These are phyloP conservation scores for Delonix regia DNA, from an alignment of 306 rosid genomes.

Conservation along the genomic window DNA sequence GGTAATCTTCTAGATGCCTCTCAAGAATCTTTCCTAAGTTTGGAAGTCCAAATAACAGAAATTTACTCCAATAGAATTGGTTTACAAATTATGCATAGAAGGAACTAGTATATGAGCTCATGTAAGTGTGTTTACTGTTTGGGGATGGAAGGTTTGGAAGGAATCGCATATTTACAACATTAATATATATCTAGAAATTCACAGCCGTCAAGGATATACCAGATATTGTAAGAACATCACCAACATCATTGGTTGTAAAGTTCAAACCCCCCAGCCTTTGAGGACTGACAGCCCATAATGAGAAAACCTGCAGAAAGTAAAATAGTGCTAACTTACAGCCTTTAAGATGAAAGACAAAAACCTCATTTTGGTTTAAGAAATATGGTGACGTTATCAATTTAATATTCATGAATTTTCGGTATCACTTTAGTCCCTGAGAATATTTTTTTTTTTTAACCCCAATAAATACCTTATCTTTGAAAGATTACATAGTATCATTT, in stretches of 20 bases:
- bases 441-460: not conserved
- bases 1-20: not conserved
- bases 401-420: not conserved
- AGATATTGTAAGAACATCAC: conserved; percentile 69
- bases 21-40: not conserved
- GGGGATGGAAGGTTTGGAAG: not conserved
- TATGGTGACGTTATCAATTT: not conserved
- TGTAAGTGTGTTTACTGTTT: conserved; percentile 3
- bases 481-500: not conserved
- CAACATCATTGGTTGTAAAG: conserved; percentile 67
- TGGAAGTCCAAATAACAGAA: not conserved
- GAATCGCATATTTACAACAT: conserved; percentile 3
- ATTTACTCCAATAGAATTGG: not conserved
- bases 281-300: conserved; percentile 87
- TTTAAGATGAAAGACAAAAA: not conserved
- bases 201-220: conserved; percentile 43
- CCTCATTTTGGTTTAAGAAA: not conserved
- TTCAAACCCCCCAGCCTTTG: conserved; percentile 63
- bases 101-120: conserved; percentile 13
- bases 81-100: not conserved
- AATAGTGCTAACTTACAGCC: not conserved
- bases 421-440: not conserved
- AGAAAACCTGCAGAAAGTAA: conserved; percentile 61
- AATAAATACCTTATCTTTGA: not conserved
- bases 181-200: not conserved